A percentile compares a stretch with the other conserved stretches of the same genome.
Conservation (phyloP, 192 early-diverging fungal species). For the Entomortierella beljakovae region DNA sequence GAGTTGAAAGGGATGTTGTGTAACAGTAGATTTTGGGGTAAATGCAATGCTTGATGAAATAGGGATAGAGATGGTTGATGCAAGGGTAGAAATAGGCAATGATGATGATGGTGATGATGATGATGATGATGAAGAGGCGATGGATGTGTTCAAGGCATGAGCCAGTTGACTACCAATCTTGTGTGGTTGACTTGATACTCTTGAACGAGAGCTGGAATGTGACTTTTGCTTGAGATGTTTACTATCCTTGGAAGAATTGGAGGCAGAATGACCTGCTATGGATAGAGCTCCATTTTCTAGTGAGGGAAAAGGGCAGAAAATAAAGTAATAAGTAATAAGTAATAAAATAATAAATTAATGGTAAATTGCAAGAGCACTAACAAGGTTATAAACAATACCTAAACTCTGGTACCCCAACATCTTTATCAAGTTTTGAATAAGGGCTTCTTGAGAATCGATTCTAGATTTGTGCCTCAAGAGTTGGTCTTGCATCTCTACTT, state of each 20-base stretch:
- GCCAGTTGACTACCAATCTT: slow-evolving; percentile 12
- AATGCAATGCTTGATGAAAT: slow-evolving; percentile 1
- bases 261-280: background rate
- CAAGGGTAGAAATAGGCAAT: slow-evolving; percentile 1
- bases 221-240: slow-evolving; percentile 14
- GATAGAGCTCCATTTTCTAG: slow-evolving; percentile 21
- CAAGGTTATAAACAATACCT: slow-evolving; percentile 26
- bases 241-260: background rate
- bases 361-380: background rate
- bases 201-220: slow-evolving; percentile 10
- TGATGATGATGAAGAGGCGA: background rate
- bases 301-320: background rate
- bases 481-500: slow-evolving; percentile 53
- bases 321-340: too few species aligned
- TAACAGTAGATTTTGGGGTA: background rate
- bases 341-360: too few species aligned
- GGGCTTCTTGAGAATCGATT: slow-evolving; percentile 47
- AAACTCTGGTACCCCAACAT: slow-evolving; percentile 43
- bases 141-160: background rate
- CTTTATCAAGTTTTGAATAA: slow-evolving; percentile 55
- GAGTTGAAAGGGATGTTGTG: slow-evolving; percentile 8
- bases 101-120: slow-evolving; percentile 3
- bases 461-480: slow-evolving; percentile 50
- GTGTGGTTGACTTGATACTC: slow-evolving; percentile 1
- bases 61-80: background rate